Conservation (phyloP, 768 basidiomycete species). For the Suillus ampliporus region DNA sequence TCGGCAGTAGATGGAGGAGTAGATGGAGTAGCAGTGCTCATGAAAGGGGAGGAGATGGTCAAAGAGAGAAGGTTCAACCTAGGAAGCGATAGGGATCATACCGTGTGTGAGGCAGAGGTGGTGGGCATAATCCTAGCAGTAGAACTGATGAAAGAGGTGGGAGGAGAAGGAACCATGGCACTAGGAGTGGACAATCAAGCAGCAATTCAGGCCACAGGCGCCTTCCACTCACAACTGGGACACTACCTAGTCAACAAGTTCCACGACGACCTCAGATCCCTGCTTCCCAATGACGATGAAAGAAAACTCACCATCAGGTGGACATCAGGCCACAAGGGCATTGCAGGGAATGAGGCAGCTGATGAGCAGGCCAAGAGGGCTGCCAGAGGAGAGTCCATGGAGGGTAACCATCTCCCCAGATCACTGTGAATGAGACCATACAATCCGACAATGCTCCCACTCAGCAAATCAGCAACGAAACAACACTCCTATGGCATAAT, state of each 20-base stretch:
- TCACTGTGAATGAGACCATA: too few relatives aligned
- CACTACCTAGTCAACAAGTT: constrained; percentile 10
- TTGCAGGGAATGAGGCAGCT: constrained; percentile 33
- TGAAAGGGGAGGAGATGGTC: constrained; percentile 5
- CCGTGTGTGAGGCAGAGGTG: constrained; percentile 37
- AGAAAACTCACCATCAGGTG: constrained; percentile 20
- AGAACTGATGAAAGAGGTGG: constrained; percentile 24
- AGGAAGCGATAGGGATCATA: constrained; percentile 27
- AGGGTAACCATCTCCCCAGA: too few relatives aligned
- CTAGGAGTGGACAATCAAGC: constrained; percentile 17
- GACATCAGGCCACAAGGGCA: constrained; percentile 31
- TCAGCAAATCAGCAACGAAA: too few relatives aligned
- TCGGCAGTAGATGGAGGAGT: constrained; percentile 33
- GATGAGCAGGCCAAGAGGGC: too few relatives aligned
- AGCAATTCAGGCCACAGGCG: constrained; percentile 4
- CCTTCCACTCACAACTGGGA: not conserved
- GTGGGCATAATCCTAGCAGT: constrained; percentile 32
- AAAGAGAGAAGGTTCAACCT: constrained; percentile 23
- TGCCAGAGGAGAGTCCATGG: too few relatives aligned
- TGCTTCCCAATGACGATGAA: not conserved
- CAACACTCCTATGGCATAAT: too few relatives aligned
- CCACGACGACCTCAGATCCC: not conserved
- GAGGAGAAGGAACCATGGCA: not conserved
- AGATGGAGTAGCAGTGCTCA: constrained; percentile 36
- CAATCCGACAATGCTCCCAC: too few relatives aligned